Evolutionary conservation across 1,284 basidiomycete genomes (phyloP).

Genomic region (Filobasidium uniguttulatum): DNA sequence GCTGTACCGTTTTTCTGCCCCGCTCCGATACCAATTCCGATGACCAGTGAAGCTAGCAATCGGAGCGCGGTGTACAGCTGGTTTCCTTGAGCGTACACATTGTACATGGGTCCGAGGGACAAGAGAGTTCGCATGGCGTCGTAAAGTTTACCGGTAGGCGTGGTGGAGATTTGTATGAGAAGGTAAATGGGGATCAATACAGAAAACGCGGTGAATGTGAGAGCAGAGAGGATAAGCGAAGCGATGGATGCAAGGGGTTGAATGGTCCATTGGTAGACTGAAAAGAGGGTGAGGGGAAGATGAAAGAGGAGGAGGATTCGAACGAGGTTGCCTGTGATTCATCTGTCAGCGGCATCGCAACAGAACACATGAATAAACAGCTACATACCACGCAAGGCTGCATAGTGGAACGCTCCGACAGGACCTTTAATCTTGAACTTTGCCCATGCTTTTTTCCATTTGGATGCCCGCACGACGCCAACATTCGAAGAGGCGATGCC

Average conservation of each 20-base stretch:
- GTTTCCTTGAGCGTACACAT: conserved; percentile 80
- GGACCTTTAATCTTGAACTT: conserved; percentile 35
- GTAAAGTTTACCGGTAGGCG: conserved; percentile 77
- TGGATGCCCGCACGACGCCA: background rate
- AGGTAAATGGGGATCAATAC: conserved; percentile 62
- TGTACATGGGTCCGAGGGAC: conserved; percentile 87
- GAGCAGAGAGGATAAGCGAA: conserved; percentile 31
- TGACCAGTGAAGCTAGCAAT: conserved; percentile 64
- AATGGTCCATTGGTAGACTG: conserved; percentile 68
- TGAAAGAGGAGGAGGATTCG: conserved; percentile 83
- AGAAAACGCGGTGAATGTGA: conserved; percentile 57
- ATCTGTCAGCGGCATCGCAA: background rate
- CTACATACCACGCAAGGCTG: conserved; percentile 28
- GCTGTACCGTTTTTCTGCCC: conserved; percentile 79
- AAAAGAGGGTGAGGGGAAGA: conserved; percentile 82
- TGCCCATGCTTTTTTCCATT: conserved; percentile 24
- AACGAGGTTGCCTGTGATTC: conserved; percentile 71
- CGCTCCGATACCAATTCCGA: conserved; percentile 70
- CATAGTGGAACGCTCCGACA: conserved; percentile 36
- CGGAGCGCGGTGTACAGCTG: conserved; percentile 75
- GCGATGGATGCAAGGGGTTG: conserved; percentile 41
- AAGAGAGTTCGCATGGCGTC: conserved; percentile 84
- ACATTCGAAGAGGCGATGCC: background rate
- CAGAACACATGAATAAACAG: background rate
- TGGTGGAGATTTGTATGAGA: conserved; percentile 59